Evolutionary conservation across 2,329 filamentous ascomycete genomes (phyloP), one percentile per base, ranked within the genome.

Genomic region (Davidsoniella neocaledoniae): DNA sequence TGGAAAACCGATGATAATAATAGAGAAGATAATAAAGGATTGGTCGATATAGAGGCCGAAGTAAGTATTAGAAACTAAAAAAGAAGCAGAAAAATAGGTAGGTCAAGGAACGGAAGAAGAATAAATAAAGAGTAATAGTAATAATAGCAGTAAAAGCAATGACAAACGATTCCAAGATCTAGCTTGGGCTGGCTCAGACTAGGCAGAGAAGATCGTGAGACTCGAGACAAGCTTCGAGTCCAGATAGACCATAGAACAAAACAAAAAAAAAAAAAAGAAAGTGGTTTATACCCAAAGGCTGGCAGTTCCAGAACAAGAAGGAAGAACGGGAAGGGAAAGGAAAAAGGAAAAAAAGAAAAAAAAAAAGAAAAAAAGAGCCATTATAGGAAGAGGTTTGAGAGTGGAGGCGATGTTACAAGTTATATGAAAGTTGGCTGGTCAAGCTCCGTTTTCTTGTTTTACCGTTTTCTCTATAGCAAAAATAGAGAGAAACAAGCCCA

Each of bases 381-480:
- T 3, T 29, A 29, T 10, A 43, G 38, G n/a, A 8, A 36, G n/a
- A 7, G 43, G 43, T 33, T 25, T 45, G 43, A 45, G 43, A 33
- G 29, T 33, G 8, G 43, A n/a, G 43, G 43, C 43, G 25, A 45
- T 45, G 43, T 45, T 45, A 29, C 43, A 45, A 45, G 43, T 45
- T 43, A 21, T 43, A 29, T 25, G 43, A 16, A 12, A 9, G 12
- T 45, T 6, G 26, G 16, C 23, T 43, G 9, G 19, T 9, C 12
- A 21, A 21, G 17, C 7, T 10, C 14, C n/a, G 16, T 43, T 29
- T 43, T 16, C 9, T n/a, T 43, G 17, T 21, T 43, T 43, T 43
- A 23, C 17, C 21, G n/a, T 44, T 44, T 9, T 25, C 23, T 45
- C 23, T 26, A 9, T 33, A 9, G 29, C 29, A 33, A 33, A 33